Base-by-base conservation (phyloP, 169 alveolate genomes). In the Babesia gibsoni region DNA sequence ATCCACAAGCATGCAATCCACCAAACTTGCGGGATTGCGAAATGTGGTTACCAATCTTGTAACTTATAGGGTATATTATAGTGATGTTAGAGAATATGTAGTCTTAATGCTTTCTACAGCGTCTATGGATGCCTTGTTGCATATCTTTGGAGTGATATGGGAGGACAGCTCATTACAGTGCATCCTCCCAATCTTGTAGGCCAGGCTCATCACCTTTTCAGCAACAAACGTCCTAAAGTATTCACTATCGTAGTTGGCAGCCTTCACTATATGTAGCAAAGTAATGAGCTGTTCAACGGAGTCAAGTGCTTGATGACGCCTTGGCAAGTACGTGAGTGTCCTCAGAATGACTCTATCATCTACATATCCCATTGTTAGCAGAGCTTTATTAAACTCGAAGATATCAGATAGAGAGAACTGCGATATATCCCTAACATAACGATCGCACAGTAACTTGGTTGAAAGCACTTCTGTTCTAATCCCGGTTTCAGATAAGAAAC, bases 1-100 rank as follows among this genome's bases (percentile, higher is more conserved):
- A 72, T 52, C 57, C 67, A 18, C 23, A 39, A 16, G 39, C 36
- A n/a, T 39, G 53, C 43, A 10, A 29, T 22, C 68, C 65, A 2
- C 84, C 84, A 4, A 63, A 73, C 18, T 41, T 73, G 36, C 18
- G 35, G 23, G 63, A 39, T 43, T 73, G 84, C 59, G 72, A 73
- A 30, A 73, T 73, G 84, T 73, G 84, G 84, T 29, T 73, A 27
- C 84, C 84, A 8, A 61, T 30, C 59, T 35, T 61, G 41, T 61
- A 20, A 61, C 20, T 6, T 3, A 45, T 1, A 6, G 2, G 5
- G 1, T n/a, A 12, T 36, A 54, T 33, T 8, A 9, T 35, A 32
- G 25, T n/a, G 23, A 9, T 6, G 32, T 54, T 20, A 54, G 3
- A 22, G n/a, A 14, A 32, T 54, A 54, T 29, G 18, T 54, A 3